phyloP scores from a whole-genome alignment of 306 rosid genomes.

The Sicyos edulis region DNA sequence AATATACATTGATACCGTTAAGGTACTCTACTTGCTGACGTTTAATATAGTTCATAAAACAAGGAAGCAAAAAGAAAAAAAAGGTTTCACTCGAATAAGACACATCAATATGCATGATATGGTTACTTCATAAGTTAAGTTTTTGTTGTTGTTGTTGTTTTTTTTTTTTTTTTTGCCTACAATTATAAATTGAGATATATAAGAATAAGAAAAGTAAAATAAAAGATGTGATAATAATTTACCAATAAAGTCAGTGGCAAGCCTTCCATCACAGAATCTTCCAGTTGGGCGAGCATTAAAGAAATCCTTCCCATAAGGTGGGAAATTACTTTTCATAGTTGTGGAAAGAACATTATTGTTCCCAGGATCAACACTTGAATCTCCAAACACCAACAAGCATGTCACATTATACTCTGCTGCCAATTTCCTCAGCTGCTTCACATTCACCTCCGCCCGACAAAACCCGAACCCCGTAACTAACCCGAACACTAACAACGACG shows the following conservation, averaged over 20 bases:
- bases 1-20: too few species aligned
- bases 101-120: too few species aligned
- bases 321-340: conserved; percentile 50
- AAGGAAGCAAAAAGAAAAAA: too few species aligned
- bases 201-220: too few species aligned
- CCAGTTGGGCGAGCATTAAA: conserved; percentile 54
- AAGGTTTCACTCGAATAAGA: too few species aligned
- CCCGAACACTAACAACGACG: neutral
- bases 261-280: conserved; percentile 61
- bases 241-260: conserved; percentile 73
- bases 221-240: too few species aligned
- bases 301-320: conserved; percentile 67
- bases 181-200: too few species aligned
- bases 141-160: too few species aligned
- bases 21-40: too few species aligned
- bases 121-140: too few species aligned
- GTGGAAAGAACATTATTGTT: conserved; percentile 65
- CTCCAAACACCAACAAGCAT: conserved; percentile 51
- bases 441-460: neutral
- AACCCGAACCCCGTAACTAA: neutral
- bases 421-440: neutral
- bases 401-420: neutral
- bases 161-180: too few species aligned
- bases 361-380: conserved; percentile 79
- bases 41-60: too few species aligned